These are phyloP conservation scores for Lagenidium giganteum DNA, from an alignment of 352 stramenopile species.

Conservation along the genomic window DNA sequence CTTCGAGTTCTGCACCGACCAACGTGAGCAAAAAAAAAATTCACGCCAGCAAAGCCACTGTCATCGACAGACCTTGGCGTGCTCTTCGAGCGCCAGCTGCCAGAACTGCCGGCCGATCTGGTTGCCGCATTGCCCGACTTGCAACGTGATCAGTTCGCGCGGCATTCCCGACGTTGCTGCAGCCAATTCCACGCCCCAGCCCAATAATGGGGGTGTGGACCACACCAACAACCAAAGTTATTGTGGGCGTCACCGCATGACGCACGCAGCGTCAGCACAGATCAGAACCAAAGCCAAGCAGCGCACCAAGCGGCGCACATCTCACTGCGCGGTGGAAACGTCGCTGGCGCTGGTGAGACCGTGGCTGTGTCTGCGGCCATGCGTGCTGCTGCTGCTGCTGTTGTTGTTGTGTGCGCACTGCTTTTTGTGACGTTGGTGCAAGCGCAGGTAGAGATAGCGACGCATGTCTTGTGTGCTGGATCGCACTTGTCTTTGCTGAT, in stretches of 20 bases:
- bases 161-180: slow-evolving; percentile 37
- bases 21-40: not conserved
- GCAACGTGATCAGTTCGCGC: slow-evolving; percentile 85
- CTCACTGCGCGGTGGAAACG: not conserved
- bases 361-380: too few relatives aligned
- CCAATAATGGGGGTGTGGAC: too few relatives aligned
- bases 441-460: slow-evolving; percentile 4
- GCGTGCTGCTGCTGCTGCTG: too few relatives aligned
- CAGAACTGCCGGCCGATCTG: slow-evolving; percentile 93
- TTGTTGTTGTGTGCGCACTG: too few relatives aligned
- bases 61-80: slow-evolving; percentile 48
- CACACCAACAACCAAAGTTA: too few relatives aligned
- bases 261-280: too few relatives aligned
- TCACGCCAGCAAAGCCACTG: not conserved
- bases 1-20: slow-evolving; percentile 30
- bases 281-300: too few relatives aligned
- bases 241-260: too few relatives aligned
- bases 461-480: too few relatives aligned
- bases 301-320: too few relatives aligned
- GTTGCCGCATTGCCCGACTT: slow-evolving; percentile 94
- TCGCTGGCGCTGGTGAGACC: not conserved
- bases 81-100: slow-evolving; percentile 86
- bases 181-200: too few relatives aligned
- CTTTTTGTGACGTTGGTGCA: not conserved
- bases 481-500: too few relatives aligned